Percentiles rank a stretch among this genome's conserved stretches.
These are phyloP conservation scores for Saccharomyces mikatae DNA, from an alignment of 805 yeast species.

Conservation along the genomic window DNA sequence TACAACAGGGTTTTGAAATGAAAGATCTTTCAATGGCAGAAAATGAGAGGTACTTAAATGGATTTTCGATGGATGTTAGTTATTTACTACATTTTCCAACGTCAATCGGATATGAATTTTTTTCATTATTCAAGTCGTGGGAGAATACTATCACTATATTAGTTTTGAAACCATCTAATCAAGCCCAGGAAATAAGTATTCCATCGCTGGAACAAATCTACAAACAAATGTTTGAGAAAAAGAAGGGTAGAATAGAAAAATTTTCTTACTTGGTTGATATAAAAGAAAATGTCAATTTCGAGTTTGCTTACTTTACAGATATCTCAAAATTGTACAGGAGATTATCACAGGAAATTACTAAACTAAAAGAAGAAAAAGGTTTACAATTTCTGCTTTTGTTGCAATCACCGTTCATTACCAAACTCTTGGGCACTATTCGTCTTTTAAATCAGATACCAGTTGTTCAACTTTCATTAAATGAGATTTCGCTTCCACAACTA, in stretches of 20 bases:
- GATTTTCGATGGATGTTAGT: slow-evolving; percentile 48
- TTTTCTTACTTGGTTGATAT: slow-evolving; percentile 45
- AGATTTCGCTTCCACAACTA: slow-evolving; percentile 57
- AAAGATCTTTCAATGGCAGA: slow-evolving; percentile 45
- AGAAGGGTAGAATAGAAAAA: slow-evolving; percentile 38
- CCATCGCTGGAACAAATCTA: slow-evolving; percentile 41
- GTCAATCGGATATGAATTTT: slow-evolving; percentile 64
- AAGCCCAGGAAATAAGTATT: slow-evolving; percentile 42
- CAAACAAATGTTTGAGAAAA: slow-evolving; percentile 42
- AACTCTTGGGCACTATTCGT: slow-evolving; percentile 40
- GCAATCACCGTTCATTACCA: slow-evolving; percentile 59
- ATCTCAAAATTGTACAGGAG: slow-evolving; percentile 48
- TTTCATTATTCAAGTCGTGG: slow-evolving; percentile 60
- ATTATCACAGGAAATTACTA: slow-evolving; percentile 45
- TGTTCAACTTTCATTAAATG: slow-evolving; percentile 51
- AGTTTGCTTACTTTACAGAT: slow-evolving; percentile 47
- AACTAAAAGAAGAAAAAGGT: slow-evolving; percentile 58
- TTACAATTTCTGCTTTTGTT: slow-evolving; percentile 56
- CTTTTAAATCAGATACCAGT: slow-evolving; percentile 52
- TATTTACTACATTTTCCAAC: slow-evolving; percentile 63
- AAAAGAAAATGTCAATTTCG: slow-evolving; percentile 46
- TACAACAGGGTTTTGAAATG: slow-evolving; percentile 74
- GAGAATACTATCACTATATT: slow-evolving; percentile 42
- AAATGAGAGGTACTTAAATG: slow-evolving; percentile 44
- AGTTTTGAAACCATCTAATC: slow-evolving; percentile 58